Base-by-base conservation (phyloP, 2,329 filamentous ascomycete genomes). In the Paraphoma sp. region DNA sequence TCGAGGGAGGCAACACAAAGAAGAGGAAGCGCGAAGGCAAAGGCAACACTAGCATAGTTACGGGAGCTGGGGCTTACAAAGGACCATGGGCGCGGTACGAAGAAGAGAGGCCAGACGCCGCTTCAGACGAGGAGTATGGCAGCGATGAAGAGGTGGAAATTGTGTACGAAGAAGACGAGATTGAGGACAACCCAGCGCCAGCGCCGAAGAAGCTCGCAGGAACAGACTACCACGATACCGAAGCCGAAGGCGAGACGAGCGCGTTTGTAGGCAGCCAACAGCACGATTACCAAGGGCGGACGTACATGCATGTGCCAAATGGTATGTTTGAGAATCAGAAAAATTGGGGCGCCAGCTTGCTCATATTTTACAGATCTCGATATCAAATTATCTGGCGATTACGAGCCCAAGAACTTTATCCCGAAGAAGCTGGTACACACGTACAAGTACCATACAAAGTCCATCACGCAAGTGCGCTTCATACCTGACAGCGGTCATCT, bases 301-400 rank as follows among this genome's bases (percentile, higher is more conserved):
- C 94, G 33, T 99, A 97, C 76, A 97, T 99, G 94, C 95, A 99
- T 78, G 84, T 98, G 45, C 95, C 95, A 3, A 93, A 92, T 54
- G 69, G 69, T 73, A 67, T 48, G 67, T 66, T 59, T 3, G 23
- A 23, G 4, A 14, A 8, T 10, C 33, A 36, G n/a, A 10, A 36
- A 10, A 36, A 10, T 3, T 36, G 33, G 33, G 14, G 33, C 33
- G 33, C 10, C 33, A 36, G 33, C 33, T 23, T 12, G 29, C 41
- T 53, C 45, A 60, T 29, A n/a, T n/a, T 14, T 9, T 45, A 16
- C 44, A 60, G 75, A 78, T 45, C 61, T 78, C 33, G 73, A 74
- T 38, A 72, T 78, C 59, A 74, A 72, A 52, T 82, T 99, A 67
- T 86, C 84, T 62, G 96, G 95, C 78, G 92, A 96, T 58, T 76